A percentile compares a stretch with the other conserved stretches of the same genome.
These are phyloP conservation scores for Cladosporium phlei DNA, from an alignment of 2,329 filamentous ascomycete genomes.

Conservation along the genomic window DNA sequence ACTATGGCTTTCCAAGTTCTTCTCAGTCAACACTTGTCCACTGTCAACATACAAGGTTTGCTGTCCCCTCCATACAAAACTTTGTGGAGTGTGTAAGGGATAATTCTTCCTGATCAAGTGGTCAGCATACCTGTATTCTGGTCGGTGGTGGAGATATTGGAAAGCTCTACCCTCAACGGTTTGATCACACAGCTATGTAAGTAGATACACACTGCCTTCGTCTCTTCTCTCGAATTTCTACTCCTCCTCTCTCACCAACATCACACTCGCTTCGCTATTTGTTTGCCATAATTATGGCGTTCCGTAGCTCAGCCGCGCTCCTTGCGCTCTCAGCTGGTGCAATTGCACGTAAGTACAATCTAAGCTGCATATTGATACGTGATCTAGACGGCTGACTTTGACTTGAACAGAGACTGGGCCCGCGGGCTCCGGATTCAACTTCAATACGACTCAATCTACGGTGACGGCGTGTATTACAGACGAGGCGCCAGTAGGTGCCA, in stretches of 20 bases:
- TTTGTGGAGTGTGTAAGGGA: background rate
- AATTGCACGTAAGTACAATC: conserved; percentile 3
- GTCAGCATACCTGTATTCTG: background rate
- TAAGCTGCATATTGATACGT: background rate
- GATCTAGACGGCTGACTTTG: background rate
- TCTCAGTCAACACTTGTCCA: background rate
- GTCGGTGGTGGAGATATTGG: background rate
- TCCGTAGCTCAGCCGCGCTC: conserved; percentile 5
- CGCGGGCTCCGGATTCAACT: background rate
- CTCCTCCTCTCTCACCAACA: background rate
- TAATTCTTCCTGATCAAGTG: background rate
- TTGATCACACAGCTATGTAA: background rate
- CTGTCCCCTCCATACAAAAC: background rate
- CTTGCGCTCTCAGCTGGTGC: conserved; percentile 5
- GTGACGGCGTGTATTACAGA: conserved; percentile 3
- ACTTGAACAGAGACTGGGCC: background rate
- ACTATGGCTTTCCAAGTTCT: too few relatives aligned
- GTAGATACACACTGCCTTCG: background rate
- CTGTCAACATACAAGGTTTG: background rate
- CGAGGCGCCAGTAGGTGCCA: background rate
- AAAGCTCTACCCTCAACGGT: conserved; percentile 5
- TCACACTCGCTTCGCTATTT: background rate
- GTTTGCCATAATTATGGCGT: background rate
- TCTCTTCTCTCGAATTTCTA: background rate
- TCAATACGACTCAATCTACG: background rate